Percentiles rank a stretch among this genome's conserved stretches.
These are phyloP conservation scores for Rhizophora mangle DNA, from an alignment of 345 rosid species.

Conservation along the genomic window DNA sequence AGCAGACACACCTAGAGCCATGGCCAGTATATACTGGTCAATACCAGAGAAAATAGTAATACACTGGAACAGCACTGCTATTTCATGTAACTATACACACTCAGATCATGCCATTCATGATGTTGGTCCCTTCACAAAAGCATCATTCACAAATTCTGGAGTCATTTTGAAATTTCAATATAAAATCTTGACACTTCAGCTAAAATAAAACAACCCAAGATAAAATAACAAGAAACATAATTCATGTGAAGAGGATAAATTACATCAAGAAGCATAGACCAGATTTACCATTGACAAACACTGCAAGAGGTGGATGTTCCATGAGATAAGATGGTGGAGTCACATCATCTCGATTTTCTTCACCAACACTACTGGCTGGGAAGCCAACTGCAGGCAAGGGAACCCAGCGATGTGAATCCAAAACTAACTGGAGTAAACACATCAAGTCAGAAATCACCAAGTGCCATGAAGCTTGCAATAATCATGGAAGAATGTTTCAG, in stretches of 20 bases:
- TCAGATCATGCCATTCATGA: background rate
- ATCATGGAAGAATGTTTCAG: background rate
- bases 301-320: slow-evolving; percentile 99
- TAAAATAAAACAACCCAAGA: background rate
- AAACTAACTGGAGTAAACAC: slow-evolving; percentile 67
- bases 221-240: background rate
- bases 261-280: slow-evolving; percentile 4
- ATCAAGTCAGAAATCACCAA: slow-evolving; percentile 26
- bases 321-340: slow-evolving; percentile 88
- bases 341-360: slow-evolving; percentile 80
- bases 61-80: background rate
- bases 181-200: background rate
- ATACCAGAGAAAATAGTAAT: background rate
- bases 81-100: background rate
- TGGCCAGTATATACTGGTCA: slow-evolving; percentile 10
- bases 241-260: background rate
- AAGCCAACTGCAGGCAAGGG: slow-evolving; percentile 89
- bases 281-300: slow-evolving; percentile 75
- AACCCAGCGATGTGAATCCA: slow-evolving; percentile 98
- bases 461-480: slow-evolving; percentile 8
- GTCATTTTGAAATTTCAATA: slow-evolving; percentile 1
- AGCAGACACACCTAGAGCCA: slow-evolving; percentile 69
- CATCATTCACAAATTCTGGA: background rate
- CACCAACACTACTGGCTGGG: slow-evolving; percentile 51
- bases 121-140: background rate